Evolutionary conservation across 73 alveolate species (phyloP).

Genomic region (Paramecium caudatum): DNA sequence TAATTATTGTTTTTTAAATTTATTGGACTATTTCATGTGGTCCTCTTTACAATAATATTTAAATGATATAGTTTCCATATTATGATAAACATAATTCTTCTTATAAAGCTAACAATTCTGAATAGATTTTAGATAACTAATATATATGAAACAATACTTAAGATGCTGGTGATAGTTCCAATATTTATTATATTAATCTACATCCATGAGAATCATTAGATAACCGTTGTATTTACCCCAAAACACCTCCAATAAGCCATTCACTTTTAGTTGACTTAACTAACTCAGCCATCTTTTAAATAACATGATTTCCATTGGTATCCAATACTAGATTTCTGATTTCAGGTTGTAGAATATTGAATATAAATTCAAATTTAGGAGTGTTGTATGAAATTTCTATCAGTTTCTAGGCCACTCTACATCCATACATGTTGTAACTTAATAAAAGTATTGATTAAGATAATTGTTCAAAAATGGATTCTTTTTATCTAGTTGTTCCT

Average conservation of each 20-base stretch:
- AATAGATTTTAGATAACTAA: slow-evolving; percentile 7
- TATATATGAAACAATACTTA: not conserved
- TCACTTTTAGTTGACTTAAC: slow-evolving; percentile 7
- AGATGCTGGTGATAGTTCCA: not conserved
- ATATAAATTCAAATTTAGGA: not conserved
- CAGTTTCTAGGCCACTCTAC: slow-evolving; percentile 36
- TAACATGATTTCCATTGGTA: slow-evolving; percentile 38
- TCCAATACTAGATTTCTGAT: not conserved
- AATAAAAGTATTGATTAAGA: not conserved
- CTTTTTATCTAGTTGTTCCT: not conserved
- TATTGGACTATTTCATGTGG: not conserved
- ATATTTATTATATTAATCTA: slow-evolving; percentile 4
- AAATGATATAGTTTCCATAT: slow-evolving; percentile 25
- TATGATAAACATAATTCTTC: slow-evolving; percentile 11
- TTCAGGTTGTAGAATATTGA: not conserved
- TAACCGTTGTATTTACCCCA: not conserved
- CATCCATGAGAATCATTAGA: slow-evolving; percentile 38
- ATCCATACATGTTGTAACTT: slow-evolving; percentile 19
- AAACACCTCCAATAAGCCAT: slow-evolving; percentile 19
- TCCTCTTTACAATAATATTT: not conserved
- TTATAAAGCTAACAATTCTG: not conserved
- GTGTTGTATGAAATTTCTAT: slow-evolving; percentile 11
- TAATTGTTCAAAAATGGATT: not conserved
- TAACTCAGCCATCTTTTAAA: slow-evolving; percentile 11
- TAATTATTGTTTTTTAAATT: not conserved